A percentile compares a stretch with the other conserved stretches of the same genome.
phyloP scores from a whole-genome alignment of 2,329 filamentous ascomycete species.

The Microthyrium microscopicum region DNA sequence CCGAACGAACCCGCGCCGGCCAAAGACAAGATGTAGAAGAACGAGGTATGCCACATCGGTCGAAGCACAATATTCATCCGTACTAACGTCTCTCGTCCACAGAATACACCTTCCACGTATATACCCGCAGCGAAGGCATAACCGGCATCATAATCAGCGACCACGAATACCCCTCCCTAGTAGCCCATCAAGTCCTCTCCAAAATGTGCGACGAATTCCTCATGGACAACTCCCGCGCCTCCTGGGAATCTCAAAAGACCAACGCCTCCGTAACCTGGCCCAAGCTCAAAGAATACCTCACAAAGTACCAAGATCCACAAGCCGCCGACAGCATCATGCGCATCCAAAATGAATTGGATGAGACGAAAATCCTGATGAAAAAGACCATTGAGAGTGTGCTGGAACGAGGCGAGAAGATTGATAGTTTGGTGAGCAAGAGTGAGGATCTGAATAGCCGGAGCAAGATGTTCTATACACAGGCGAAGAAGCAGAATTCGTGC shows the following conservation, averaged over 20 bases:
- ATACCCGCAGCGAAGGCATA: slow-evolving; percentile 28
- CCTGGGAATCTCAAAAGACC: slow-evolving; percentile 41
- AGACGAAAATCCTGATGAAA: slow-evolving; percentile 93
- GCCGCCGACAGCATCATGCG: slow-evolving; percentile 85
- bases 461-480: slow-evolving; percentile 88
- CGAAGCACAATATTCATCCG: not conserved
- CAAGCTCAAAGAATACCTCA: slow-evolving; percentile 62
- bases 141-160: slow-evolving; percentile 31
- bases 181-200: slow-evolving; percentile 72
- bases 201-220: slow-evolving; percentile 84
- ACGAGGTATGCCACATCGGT: slow-evolving; percentile 36
- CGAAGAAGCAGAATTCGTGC: slow-evolving; percentile 46
- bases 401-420: slow-evolving; percentile 91
- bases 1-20: slow-evolving; percentile 66
- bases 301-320: slow-evolving; percentile 69
- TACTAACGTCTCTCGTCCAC: not conserved
- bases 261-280: slow-evolving; percentile 44
- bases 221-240: slow-evolving; percentile 51
- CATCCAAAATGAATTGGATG: slow-evolving; percentile 92
- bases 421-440: slow-evolving; percentile 83
- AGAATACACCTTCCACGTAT: slow-evolving; percentile 46
- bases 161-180: slow-evolving; percentile 43
- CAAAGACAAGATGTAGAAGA: slow-evolving; percentile 76
- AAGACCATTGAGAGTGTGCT: slow-evolving; percentile 86
- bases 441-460: slow-evolving; percentile 79